These are phyloP conservation scores for Basipetospora sp. DNA, from an alignment of 2,329 filamentous ascomycete species.

Conservation along the genomic window DNA sequence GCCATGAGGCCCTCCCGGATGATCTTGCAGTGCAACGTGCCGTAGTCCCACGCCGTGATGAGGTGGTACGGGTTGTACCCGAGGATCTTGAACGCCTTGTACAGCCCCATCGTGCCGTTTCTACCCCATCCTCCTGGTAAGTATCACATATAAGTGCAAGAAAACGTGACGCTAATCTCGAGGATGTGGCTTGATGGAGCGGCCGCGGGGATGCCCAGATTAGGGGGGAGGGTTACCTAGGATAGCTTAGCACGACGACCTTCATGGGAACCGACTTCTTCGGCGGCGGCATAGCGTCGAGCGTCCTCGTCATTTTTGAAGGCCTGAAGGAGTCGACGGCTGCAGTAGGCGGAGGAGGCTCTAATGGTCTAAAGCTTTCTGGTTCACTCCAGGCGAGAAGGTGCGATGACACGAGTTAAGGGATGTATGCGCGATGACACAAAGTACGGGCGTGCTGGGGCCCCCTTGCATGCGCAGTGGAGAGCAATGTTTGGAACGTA, in stretches of 20 bases:
- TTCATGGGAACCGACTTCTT: conserved; percentile 18
- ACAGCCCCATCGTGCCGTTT: conserved; percentile 21
- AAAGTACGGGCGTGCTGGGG: too few species aligned
- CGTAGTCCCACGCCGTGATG: conserved; percentile 15
- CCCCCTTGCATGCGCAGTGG: too few species aligned
- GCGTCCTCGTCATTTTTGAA: conserved; percentile 18
- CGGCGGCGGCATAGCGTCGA: conserved; percentile 20
- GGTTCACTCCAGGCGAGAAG: too few species aligned
- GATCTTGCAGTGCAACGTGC: conserved; percentile 13
- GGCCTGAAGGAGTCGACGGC: neutral
- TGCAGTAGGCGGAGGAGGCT: too few species aligned
- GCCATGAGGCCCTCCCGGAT: conserved; percentile 17
- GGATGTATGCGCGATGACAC: too few species aligned
- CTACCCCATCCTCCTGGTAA: too few species aligned
- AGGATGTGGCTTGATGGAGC: too few species aligned
- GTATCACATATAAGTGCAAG: too few species aligned
- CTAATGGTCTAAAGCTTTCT: too few species aligned
- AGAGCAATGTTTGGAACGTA: too few species aligned
- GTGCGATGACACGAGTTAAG: too few species aligned
- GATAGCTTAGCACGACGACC: conserved; percentile 22
- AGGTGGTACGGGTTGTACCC: conserved; percentile 24
- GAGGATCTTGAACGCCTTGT: conserved; percentile 18
- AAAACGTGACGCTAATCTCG: too few species aligned
- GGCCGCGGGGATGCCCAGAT: neutral
- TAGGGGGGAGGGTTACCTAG: conserved; percentile 14